phyloP scores from a whole-genome alignment of 139 green algal species.

The Picochlorum sp. region DNA sequence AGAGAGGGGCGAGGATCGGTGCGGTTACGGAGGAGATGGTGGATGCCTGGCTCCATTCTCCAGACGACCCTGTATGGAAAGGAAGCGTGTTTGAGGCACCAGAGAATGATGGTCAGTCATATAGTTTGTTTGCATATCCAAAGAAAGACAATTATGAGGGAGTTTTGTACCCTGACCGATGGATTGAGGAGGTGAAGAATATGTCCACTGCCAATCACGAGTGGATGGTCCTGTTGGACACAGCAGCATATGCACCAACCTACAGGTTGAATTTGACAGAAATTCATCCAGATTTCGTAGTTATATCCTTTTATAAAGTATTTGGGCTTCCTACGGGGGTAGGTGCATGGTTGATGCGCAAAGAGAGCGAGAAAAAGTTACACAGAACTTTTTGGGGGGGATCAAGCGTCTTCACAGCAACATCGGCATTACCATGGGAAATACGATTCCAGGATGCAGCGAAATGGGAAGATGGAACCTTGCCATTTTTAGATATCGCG shows the following conservation, averaged over 20 bases:
- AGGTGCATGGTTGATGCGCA: constrained; percentile 68
- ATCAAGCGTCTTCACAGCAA: constrained; percentile 53
- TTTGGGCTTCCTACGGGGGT: constrained; percentile 73
- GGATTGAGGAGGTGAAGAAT: constrained; percentile 21
- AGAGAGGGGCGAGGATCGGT: constrained; percentile 12
- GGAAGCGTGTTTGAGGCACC: constrained; percentile 14
- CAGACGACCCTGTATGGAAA: constrained; percentile 3
- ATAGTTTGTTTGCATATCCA: constrained; percentile 60
- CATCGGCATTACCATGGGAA: constrained; percentile 38
- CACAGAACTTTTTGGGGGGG: too few species aligned
- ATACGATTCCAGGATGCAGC: constrained; percentile 35
- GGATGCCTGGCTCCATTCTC: neutral
- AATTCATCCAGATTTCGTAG: constrained; percentile 69
- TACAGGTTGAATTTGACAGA: constrained; percentile 61
- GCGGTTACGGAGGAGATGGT: neutral
- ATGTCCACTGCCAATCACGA: neutral
- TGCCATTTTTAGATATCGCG: constrained; percentile 61
- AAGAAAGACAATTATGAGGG: constrained; percentile 84
- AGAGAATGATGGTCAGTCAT: constrained; percentile 20
- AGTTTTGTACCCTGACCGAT: constrained; percentile 25
- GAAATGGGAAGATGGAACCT: constrained; percentile 78
- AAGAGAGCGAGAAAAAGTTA: constrained; percentile 30
- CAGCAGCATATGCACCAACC: constrained; percentile 70
- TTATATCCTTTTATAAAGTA: constrained; percentile 90
- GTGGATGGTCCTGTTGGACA: constrained; percentile 79